A percentile compares a stretch with the other conserved stretches of the same genome.
Evolutionary conservation across 495 filamentous ascomycete species (phyloP).

Genomic region (Aspergillus nidulans): DNA sequence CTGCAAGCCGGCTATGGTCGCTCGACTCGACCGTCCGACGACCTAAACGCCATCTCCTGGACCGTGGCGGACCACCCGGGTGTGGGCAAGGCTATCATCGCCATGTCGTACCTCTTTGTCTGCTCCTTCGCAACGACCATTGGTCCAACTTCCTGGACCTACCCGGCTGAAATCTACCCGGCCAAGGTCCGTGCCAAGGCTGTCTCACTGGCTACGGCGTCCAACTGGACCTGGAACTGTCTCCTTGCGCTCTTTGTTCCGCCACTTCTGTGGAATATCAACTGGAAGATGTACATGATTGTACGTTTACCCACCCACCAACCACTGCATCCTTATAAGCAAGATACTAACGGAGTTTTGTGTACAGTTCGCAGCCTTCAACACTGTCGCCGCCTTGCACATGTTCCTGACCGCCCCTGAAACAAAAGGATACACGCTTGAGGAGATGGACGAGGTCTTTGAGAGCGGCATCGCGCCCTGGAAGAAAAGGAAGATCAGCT

Average conservation of each 20-base stretch:
- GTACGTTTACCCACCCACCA: conserved; percentile 3
- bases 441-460: conserved; percentile 45
- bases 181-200: conserved; percentile 63
- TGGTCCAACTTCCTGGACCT: conserved; percentile 49
- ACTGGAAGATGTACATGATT: conserved; percentile 24
- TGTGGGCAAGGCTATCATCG: conserved; percentile 51
- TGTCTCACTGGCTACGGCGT: conserved; percentile 59
- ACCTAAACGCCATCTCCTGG: conserved; percentile 51
- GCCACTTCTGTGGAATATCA: conserved; percentile 16
- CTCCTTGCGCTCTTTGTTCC: conserved; percentile 18
- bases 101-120: conserved; percentile 63
- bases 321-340: neutral
- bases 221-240: conserved; percentile 60
- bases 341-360: too few relatives aligned
- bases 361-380: conserved; percentile 18
- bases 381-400: conserved; percentile 26
- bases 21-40: conserved; percentile 34
- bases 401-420: conserved; percentile 56
- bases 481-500: conserved; percentile 10
- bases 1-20: conserved; percentile 60
- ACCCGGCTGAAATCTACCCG: conserved; percentile 65
- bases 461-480: conserved; percentile 21
- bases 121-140: conserved; percentile 54
- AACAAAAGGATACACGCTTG: conserved; percentile 48
- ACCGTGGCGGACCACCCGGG: conserved; percentile 44